Evolutionary conservation across 2,329 filamentous ascomycete species (phyloP).

Genomic region (Lasiodiplodia hormozganensis): DNA sequence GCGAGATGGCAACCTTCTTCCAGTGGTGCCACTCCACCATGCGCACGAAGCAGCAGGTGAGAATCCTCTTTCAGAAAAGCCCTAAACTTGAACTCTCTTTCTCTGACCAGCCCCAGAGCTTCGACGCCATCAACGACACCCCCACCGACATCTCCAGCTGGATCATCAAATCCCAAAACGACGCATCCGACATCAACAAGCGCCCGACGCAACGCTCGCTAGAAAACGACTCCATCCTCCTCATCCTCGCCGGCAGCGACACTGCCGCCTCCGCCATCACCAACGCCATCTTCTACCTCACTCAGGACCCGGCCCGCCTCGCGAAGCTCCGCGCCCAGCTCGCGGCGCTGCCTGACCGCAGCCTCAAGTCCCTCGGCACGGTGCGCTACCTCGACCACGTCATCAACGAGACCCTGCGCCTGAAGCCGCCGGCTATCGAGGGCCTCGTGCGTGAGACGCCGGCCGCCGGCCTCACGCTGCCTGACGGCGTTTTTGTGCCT

Average conservation of each 20-base stretch:
- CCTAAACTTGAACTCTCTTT: background rate
- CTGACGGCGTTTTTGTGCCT: constrained; percentile 46
- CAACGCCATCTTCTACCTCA: constrained; percentile 33
- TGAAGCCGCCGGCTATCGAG: constrained; percentile 50
- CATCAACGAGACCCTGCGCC: constrained; percentile 53
- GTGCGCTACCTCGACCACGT: constrained; percentile 46
- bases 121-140: background rate
- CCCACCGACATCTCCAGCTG: constrained; percentile 23
- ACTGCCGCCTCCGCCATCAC: constrained; percentile 18
- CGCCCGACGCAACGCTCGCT: constrained; percentile 35
- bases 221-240: constrained; percentile 42
- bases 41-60: constrained; percentile 19
- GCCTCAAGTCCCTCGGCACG: constrained; percentile 38
- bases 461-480: constrained; percentile 45
- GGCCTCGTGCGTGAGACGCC: constrained; percentile 48
- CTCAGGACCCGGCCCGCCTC: constrained; percentile 27
- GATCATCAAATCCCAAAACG: constrained; percentile 12
- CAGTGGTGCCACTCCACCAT: constrained; percentile 25
- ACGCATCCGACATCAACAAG: constrained; percentile 26
- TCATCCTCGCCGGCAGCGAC: constrained; percentile 43
- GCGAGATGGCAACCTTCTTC: constrained; percentile 6
- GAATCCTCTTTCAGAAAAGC: background rate
- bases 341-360: constrained; percentile 41
- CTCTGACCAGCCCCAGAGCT: background rate
- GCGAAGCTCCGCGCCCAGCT: constrained; percentile 24